A percentile compares a stretch with the other conserved stretches of the same genome.
phyloP scores from a whole-genome alignment of 1,139 yeast species.

The Hansenula lynferdii region DNA sequence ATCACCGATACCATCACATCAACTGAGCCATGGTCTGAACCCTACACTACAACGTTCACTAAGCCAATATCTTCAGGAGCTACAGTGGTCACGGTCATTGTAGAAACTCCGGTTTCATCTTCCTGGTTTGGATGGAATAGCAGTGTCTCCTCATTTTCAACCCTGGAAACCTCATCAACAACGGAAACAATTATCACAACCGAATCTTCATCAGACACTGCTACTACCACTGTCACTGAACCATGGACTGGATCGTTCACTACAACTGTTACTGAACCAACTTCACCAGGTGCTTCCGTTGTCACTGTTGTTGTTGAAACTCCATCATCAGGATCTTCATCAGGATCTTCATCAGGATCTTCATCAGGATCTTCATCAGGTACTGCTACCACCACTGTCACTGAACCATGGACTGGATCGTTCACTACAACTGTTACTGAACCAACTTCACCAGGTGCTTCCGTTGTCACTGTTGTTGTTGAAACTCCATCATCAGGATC shows the following conservation, averaged over 20 bases:
- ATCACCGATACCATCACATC: conserved; percentile 5
- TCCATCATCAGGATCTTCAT: background rate
- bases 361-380: background rate
- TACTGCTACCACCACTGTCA: conserved; percentile 5
- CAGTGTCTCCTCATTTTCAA: no score
- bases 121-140: background rate
- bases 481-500: background rate
- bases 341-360: background rate
- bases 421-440: conserved; percentile 4
- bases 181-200: no score
- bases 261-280: background rate
- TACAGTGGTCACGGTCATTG: conserved; percentile 3
- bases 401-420: conserved; percentile 5
- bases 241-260: background rate
- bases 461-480: conserved; percentile 3
- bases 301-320: background rate
- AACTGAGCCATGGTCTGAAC: conserved; percentile 4
- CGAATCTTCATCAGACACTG: background rate
- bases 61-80: conserved; percentile 6
- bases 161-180: no score
- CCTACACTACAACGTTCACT: conserved; percentile 5
- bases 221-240: background rate
- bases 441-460: conserved; percentile 6
- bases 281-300: background rate
- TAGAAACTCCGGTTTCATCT: background rate